Conservation (phyloP, 768 basidiomycete species). For the Agaricus subrufescens region DNA sequence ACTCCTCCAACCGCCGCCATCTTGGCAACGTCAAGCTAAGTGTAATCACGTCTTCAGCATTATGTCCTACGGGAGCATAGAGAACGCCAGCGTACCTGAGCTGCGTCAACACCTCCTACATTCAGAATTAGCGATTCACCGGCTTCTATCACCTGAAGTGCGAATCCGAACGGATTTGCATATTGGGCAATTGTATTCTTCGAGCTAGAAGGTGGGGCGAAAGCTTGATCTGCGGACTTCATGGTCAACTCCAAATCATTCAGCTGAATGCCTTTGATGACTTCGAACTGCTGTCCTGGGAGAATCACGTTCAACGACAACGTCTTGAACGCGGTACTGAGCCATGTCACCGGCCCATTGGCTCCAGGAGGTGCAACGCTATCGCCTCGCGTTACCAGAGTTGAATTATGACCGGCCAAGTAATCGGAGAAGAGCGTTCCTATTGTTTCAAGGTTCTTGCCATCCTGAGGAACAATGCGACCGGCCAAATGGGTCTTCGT, state of each 20-base stretch:
- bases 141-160: constrained; percentile 56
- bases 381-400: constrained; percentile 52
- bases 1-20: constrained; percentile 50
- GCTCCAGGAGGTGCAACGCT: constrained; percentile 58
- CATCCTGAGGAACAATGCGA: constrained; percentile 58
- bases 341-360: constrained; percentile 49
- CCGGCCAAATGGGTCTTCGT: constrained; percentile 55
- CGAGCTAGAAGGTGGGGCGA: constrained; percentile 57
- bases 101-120: constrained; percentile 43
- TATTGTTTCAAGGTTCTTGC: constrained; percentile 45
- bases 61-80: background rate
- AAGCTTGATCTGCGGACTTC: constrained; percentile 46
- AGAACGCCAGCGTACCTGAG: constrained; percentile 35
- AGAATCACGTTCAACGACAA: constrained; percentile 56
- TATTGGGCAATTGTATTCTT: constrained; percentile 51
- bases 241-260: constrained; percentile 53
- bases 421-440: constrained; percentile 65
- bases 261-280: constrained; percentile 61
- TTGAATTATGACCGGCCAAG: constrained; percentile 59
- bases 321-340: constrained; percentile 68
- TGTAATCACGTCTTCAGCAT: background rate
- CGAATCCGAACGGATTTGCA: constrained; percentile 76
- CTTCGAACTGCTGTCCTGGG: constrained; percentile 56
- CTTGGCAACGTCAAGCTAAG: constrained; percentile 48
- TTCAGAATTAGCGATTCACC: constrained; percentile 51